Percentiles rank a stretch among this genome's conserved stretches.
phyloP scores from a whole-genome alignment of 495 filamentous ascomycete genomes.

The Aspergillus carlsbadensis region DNA sequence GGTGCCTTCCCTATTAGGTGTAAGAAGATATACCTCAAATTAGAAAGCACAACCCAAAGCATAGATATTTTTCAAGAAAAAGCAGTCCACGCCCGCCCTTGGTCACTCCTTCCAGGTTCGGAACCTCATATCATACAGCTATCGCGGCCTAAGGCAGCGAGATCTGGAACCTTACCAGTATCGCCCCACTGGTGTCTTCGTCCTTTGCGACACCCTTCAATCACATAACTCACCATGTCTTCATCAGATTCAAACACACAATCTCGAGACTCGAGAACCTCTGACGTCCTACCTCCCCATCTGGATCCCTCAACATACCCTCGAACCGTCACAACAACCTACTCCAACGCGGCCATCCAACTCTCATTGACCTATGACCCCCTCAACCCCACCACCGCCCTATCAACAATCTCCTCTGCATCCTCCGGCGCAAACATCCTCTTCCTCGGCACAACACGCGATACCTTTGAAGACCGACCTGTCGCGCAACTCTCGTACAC shows the following conservation, averaged over 20 bases:
- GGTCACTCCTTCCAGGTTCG: no score
- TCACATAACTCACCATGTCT: no score
- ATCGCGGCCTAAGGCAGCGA: no score
- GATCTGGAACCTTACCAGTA: no score
- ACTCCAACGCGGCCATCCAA: slow-evolving; percentile 34
- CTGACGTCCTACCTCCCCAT: slow-evolving; percentile 27
- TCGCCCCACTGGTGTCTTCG: no score
- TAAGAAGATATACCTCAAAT: no score
- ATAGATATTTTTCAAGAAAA: no score
- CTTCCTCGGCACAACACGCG: slow-evolving; percentile 85
- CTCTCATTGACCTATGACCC: slow-evolving; percentile 55
- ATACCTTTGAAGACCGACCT: slow-evolving; percentile 72
- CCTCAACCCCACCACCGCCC: slow-evolving; percentile 59
- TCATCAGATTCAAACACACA: neutral
- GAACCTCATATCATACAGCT: no score
- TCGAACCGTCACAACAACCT: slow-evolving; percentile 24
- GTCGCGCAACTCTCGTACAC: slow-evolving; percentile 81
- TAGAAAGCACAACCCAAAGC: no score
- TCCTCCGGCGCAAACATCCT: slow-evolving; percentile 85
- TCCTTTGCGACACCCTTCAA: no score
- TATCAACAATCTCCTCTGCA: slow-evolving; percentile 70
- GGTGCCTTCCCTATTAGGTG: no score
- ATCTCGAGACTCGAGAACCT: neutral
- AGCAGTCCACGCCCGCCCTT: no score
- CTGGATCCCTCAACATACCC: slow-evolving; percentile 45